Percentiles rank a stretch among this genome's conserved stretches.
These are phyloP conservation scores for Candida glucosophila DNA, from an alignment of 1,139 yeast genomes.

Conservation along the genomic window DNA sequence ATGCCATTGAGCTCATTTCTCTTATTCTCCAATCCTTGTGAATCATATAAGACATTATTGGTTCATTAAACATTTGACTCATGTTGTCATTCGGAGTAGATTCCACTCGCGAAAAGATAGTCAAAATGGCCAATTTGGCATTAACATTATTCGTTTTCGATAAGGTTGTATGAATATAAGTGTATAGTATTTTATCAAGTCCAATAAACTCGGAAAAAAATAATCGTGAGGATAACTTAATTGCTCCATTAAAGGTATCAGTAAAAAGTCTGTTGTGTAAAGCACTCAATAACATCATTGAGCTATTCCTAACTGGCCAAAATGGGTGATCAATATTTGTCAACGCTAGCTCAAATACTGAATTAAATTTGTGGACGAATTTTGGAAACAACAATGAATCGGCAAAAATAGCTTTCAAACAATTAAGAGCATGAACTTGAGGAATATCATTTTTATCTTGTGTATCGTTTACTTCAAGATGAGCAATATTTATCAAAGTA, in stretches of 20 bases:
- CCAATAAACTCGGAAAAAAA: constrained; percentile 61
- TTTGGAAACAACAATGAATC: constrained; percentile 55
- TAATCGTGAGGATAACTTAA: constrained; percentile 45
- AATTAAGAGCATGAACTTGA: constrained; percentile 89
- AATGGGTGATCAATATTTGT: constrained; percentile 51
- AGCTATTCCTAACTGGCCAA: constrained; percentile 89
- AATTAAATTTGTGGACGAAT: constrained; percentile 46
- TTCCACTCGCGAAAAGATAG: constrained; percentile 61
- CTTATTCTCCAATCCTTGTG: constrained; percentile 72
- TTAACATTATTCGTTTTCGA: constrained; percentile 6
- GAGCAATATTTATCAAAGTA: constrained; percentile 49
- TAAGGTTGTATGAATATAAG: constrained; percentile 25
- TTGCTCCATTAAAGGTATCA: constrained; percentile 21
- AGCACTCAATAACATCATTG: constrained; percentile 86
- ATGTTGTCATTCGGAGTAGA: constrained; percentile 43
- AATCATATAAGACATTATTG: constrained; percentile 38
- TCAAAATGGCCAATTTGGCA: constrained; percentile 63
- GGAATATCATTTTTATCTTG: constrained; percentile 65
- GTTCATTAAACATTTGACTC: constrained; percentile 38
- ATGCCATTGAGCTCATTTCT: constrained; percentile 72
- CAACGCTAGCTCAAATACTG: constrained; percentile 54
- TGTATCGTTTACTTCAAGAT: constrained; percentile 33
- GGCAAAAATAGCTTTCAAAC: constrained; percentile 63
- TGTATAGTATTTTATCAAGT: constrained; percentile 39
- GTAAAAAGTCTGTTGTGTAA: constrained; percentile 70